phyloP scores from a whole-genome alignment of 148 eudicot genomes.

The Spergularia marina region DNA sequence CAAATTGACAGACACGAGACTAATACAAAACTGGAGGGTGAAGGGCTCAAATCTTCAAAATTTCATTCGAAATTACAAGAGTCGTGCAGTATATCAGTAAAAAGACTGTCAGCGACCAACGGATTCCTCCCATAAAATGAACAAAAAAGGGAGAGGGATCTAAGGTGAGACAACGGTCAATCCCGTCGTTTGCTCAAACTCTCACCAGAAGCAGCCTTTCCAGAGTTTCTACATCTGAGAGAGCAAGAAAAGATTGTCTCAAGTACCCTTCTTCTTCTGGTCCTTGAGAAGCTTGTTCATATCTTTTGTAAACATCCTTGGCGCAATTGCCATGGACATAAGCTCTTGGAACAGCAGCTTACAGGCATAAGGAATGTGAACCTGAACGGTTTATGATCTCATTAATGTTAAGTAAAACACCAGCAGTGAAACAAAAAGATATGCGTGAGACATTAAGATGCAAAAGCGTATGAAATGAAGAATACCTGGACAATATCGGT shows the following conservation, averaged over 20 bases:
- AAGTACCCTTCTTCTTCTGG: conserved; percentile 65
- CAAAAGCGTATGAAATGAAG: neutral
- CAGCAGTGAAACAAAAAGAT: neutral
- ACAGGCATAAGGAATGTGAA: conserved; percentile 94
- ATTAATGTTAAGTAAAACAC: neutral
- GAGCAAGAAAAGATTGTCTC: conserved; percentile 1
- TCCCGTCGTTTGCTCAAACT: neutral
- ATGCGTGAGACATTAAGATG: neutral
- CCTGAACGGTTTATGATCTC: conserved; percentile 39
- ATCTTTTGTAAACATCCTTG: conserved; percentile 93
- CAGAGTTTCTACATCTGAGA: no score
- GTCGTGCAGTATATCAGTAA: neutral
- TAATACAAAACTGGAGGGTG: conserved; percentile 12
- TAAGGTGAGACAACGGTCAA: neutral
- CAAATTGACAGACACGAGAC: neutral
- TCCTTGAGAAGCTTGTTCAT: conserved; percentile 55
- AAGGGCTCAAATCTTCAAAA: neutral
- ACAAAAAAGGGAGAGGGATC: neutral
- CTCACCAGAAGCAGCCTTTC: no score
- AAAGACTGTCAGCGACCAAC: neutral
- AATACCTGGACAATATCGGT: conserved; percentile 93
- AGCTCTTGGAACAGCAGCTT: conserved; percentile 97
- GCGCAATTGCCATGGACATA: conserved; percentile 98
- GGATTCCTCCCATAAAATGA: no score
- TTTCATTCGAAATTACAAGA: neutral